Evolutionary conservation across 345 rosid species (phyloP).

Genomic region (Sisymbrium altissimum): DNA sequence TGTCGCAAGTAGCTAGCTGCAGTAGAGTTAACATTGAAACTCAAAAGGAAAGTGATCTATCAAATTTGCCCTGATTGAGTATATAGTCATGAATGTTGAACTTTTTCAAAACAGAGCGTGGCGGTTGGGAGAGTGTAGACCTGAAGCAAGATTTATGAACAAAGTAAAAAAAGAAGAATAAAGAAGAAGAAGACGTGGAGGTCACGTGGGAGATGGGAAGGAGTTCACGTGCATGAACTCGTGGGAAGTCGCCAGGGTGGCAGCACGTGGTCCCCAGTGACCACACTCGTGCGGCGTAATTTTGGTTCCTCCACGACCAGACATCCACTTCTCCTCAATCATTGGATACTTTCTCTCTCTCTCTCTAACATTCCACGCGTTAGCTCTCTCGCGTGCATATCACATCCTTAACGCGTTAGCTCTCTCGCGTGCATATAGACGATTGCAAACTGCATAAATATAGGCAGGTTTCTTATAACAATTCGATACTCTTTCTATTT

Average conservation of each 20-base stretch:
- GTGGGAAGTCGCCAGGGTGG: constrained; percentile 23
- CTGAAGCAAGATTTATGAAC: background rate
- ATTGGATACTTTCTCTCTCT: constrained; percentile 24
- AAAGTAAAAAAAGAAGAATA: background rate
- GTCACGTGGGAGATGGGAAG: constrained; percentile 26
- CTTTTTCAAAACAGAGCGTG: background rate
- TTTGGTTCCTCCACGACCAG: constrained; percentile 35
- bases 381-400: constrained; percentile 2
- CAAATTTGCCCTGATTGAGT: background rate
- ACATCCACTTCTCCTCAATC: constrained; percentile 34
- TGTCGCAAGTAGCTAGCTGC: background rate
- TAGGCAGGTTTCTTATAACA: background rate
- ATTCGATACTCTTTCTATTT: too few species aligned
- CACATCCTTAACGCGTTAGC: constrained; percentile 3
- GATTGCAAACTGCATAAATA: background rate
- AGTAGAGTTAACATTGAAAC: background rate
- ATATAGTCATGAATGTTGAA: background rate
- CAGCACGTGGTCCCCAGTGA: constrained; percentile 26
- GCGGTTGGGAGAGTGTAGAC: background rate
- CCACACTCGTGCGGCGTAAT: constrained; percentile 41
- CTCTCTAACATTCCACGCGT: background rate
- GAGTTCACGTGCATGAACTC: constrained; percentile 23
- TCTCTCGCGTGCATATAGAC: constrained; percentile 8
- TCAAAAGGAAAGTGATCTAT: background rate
- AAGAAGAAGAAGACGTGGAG: constrained; percentile 8